A percentile compares a stretch with the other conserved stretches of the same genome.
Conservation (phyloP, 768 basidiomycete species). For the Russula abietina region DNA sequence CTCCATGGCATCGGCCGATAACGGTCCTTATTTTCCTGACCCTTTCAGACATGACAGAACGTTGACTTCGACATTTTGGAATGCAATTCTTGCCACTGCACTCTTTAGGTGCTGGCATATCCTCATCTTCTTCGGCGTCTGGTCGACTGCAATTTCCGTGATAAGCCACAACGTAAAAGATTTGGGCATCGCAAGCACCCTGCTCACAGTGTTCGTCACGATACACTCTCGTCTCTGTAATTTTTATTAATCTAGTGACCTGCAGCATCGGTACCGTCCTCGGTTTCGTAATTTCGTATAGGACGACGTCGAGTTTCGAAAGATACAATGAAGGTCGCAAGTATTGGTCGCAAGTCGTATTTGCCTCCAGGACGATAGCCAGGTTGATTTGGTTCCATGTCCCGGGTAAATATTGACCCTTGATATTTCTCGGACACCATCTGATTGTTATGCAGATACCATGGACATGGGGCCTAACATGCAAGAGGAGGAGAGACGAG, state of each 20-base stretch:
- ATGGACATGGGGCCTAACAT: conserved; percentile 26
- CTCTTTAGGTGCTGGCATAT: conserved; percentile 61
- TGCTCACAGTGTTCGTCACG: conserved; percentile 60
- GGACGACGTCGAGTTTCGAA: conserved; percentile 68
- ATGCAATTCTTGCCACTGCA: conserved; percentile 37
- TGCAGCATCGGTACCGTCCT: conserved; percentile 53
- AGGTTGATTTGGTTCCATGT: conserved; percentile 66
- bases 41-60: conserved; percentile 19
- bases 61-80: conserved; percentile 20
- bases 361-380: conserved; percentile 49
- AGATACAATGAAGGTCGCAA: conserved; percentile 70
- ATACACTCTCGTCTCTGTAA: background rate
- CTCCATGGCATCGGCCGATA: background rate
- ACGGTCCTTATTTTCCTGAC: conserved; percentile 23
- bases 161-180: conserved; percentile 44
- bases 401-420: conserved; percentile 37
- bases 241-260: conserved; percentile 30
- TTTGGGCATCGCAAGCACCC: conserved; percentile 43
- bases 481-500: conserved; percentile 35
- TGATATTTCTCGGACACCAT: background rate
- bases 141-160: conserved; percentile 53
- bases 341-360: conserved; percentile 64
- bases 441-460: conserved; percentile 24
- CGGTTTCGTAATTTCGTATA: conserved; percentile 68
- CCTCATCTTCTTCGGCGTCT: conserved; percentile 55